Percentiles rank a stretch among this genome's conserved stretches.
Conservation (phyloP, 2,329 filamentous ascomycete species). For the Colletotrichum sp. region DNA sequence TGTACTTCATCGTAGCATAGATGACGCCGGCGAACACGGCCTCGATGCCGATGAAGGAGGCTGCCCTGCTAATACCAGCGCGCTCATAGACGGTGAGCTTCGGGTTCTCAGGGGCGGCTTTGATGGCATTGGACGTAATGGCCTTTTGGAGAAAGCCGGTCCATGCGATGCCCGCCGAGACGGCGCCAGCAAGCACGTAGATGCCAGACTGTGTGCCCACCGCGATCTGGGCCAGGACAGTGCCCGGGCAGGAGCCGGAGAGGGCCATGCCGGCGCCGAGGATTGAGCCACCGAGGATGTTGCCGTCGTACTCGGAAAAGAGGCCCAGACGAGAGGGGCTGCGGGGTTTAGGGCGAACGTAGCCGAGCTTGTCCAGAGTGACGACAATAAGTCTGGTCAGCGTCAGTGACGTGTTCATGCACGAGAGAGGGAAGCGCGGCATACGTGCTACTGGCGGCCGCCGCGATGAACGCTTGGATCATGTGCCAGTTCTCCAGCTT, state of each 20-base stretch:
- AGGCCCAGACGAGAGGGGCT: constrained; percentile 56
- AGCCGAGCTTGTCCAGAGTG: constrained; percentile 46
- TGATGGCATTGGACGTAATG: constrained; percentile 32
- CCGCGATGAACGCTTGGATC: constrained; percentile 67
- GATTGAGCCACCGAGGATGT: constrained; percentile 66
- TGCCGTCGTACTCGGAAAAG: constrained; percentile 64
- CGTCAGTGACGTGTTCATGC: constrained; percentile 20
- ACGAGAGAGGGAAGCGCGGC: constrained; percentile 28
- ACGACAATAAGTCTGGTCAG: constrained; percentile 48
- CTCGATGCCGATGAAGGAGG: constrained; percentile 48
- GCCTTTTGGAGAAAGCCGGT: constrained; percentile 45
- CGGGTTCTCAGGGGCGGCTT: constrained; percentile 24
- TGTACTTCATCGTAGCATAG: constrained; percentile 36
- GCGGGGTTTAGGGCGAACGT: constrained; percentile 50
- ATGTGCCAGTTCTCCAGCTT: constrained; percentile 67
- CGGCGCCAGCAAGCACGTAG: constrained; percentile 57
- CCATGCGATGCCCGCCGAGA: constrained; percentile 61
- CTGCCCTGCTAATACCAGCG: constrained; percentile 41
- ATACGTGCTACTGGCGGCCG: constrained; percentile 66
- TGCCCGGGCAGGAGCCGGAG: constrained; percentile 69
- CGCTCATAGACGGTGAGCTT: constrained; percentile 40
- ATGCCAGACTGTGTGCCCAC: constrained; percentile 55
- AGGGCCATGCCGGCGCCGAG: constrained; percentile 71
- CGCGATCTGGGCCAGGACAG: constrained; percentile 65
- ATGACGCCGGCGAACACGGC: constrained; percentile 44